Evolutionary conservation across 2,329 filamentous ascomycete genomes (phyloP).

Genomic region (Aspergillus neotritici): DNA sequence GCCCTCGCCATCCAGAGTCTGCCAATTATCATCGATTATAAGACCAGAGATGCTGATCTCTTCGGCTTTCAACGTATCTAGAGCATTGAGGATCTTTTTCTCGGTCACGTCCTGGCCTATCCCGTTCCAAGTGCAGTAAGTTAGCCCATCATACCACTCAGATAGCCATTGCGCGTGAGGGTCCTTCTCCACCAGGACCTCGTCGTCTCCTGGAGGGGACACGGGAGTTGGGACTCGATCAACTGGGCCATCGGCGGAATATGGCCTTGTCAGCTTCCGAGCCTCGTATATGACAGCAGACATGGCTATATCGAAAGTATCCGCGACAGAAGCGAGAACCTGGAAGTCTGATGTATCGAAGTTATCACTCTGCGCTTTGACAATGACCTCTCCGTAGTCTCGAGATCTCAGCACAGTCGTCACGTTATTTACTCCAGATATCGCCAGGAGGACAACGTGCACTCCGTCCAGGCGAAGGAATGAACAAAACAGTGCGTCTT

Average conservation of each 20-base stretch:
- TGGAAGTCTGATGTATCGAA: conserved; percentile 50
- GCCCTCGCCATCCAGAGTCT: conserved; percentile 60
- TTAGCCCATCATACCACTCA: conserved; percentile 86
- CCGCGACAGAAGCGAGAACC: conserved; percentile 65
- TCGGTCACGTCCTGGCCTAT: conserved; percentile 79
- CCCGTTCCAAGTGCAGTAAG: conserved; percentile 96
- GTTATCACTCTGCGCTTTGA: conserved; percentile 69
- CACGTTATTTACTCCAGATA: conserved; percentile 68
- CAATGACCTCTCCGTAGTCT: conserved; percentile 58
- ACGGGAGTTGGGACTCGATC: conserved; percentile 16
- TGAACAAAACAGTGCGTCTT: conserved; percentile 71
- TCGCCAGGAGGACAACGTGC: conserved; percentile 69
- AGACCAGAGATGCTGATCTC: conserved; percentile 75
- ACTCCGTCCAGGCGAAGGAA: conserved; percentile 68
- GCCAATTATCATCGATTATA: conserved; percentile 98
- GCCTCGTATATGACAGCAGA: conserved; percentile 83
- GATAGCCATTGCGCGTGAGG: conserved; percentile 60
- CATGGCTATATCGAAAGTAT: conserved; percentile 68
- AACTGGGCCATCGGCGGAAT: conserved; percentile 13
- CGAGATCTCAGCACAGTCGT: conserved; percentile 64
- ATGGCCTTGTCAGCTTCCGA: conserved; percentile 54
- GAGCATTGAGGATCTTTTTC: conserved; percentile 68
- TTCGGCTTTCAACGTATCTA: conserved; percentile 64
- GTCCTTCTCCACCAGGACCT: conserved; percentile 38
- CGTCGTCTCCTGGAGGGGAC: conserved; percentile 38